phyloP scores from a whole-genome alignment of 352 stramenopile genomes.

The Pythium periplocum region DNA sequence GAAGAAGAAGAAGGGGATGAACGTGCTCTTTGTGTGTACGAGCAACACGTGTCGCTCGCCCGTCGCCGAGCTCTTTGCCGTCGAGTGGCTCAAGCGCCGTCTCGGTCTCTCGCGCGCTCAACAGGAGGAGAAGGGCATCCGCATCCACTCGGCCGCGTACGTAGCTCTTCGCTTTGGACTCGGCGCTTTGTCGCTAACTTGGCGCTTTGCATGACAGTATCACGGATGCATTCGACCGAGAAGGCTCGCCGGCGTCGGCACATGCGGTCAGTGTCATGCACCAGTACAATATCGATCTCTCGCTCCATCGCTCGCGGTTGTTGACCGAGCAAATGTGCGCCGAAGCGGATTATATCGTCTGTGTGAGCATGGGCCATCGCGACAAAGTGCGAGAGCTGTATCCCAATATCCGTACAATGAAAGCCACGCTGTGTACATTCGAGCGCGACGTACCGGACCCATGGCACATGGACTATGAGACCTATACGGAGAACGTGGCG shows the following conservation, averaged over 20 bases:
- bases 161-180: conserved; percentile 7
- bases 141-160: conserved; percentile 68
- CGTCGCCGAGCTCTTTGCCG: conserved; percentile 65
- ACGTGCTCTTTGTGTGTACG: conserved; percentile 81
- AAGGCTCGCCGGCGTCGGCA: conserved; percentile 53
- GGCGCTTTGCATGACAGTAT: conserved; percentile 24
- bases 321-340: conserved; percentile 61
- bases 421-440: conserved; percentile 48
- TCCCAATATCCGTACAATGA: conserved; percentile 43
- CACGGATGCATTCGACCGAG: conserved; percentile 63
- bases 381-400: conserved; percentile 67
- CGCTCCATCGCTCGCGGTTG: conserved; percentile 55
- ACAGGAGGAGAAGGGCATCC: conserved; percentile 59
- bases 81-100: conserved; percentile 72
- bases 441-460: conserved; percentile 64
- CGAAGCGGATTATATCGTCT: conserved; percentile 67
- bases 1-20: conserved; percentile 25
- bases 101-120: conserved; percentile 60
- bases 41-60: conserved; percentile 83
- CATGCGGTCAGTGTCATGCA: conserved; percentile 64
- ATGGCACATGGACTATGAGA: conserved; percentile 81
- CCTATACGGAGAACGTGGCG: conserved; percentile 76
- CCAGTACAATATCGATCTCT: conserved; percentile 73
- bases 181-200: too few relatives aligned
- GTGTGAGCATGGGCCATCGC: conserved; percentile 52